Evolutionary conservation across 176 grass and related monocot genomes (phyloP).

Genomic region (Cocos nucifera): DNA sequence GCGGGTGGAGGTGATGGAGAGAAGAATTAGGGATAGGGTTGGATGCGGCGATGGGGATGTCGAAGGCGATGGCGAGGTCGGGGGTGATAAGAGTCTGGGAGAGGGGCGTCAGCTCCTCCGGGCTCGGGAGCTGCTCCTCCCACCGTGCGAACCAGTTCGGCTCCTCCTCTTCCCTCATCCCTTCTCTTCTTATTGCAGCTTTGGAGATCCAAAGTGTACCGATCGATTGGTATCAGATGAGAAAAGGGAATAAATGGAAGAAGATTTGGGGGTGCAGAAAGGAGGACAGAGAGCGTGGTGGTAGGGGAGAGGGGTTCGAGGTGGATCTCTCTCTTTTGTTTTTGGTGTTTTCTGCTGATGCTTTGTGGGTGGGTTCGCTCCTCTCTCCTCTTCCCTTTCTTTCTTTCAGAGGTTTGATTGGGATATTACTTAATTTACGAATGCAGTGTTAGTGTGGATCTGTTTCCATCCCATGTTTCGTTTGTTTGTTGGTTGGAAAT

Average conservation of each 20-base stretch:
- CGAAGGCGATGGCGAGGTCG: constrained; percentile 81
- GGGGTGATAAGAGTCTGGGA: constrained; percentile 82
- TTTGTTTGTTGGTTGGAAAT: too few species aligned
- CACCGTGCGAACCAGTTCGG: constrained; percentile 73
- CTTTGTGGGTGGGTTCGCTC: constrained; percentile 11
- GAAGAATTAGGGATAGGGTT: neutral
- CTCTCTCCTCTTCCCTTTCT: constrained; percentile 2
- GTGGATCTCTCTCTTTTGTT: constrained; percentile 66
- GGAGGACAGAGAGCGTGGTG: neutral
- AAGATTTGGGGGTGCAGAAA: neutral
- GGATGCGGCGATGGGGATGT: constrained; percentile 39
- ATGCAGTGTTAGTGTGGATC: too few species aligned
- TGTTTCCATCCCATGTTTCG: too few species aligned
- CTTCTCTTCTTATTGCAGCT: too few species aligned
- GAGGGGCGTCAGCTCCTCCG: constrained; percentile 78
- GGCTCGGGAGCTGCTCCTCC: constrained; percentile 74
- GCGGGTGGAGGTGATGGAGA: too few species aligned
- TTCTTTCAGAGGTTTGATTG: neutral
- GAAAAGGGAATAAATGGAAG: too few species aligned
- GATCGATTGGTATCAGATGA: too few species aligned
- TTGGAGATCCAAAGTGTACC: too few species aligned
- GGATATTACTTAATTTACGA: too few species aligned
- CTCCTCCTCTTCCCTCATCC: constrained; percentile 87
- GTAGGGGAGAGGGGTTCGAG: constrained; percentile 56
- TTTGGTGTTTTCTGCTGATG: constrained; percentile 35